phyloP scores from a whole-genome alignment of 768 basidiomycete genomes.

The Leccinum uliginosum region DNA sequence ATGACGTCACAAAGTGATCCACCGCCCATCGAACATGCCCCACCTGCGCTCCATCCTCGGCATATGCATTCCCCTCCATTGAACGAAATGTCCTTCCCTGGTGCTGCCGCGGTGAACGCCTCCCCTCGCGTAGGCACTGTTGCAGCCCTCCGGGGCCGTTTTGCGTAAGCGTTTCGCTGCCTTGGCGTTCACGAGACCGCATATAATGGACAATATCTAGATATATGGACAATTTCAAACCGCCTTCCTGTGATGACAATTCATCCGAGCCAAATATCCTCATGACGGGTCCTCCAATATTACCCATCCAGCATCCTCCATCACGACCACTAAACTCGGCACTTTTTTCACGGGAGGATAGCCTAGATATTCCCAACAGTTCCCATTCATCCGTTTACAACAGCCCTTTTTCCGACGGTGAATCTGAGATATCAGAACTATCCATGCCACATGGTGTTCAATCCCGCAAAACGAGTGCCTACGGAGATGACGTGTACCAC shows the following conservation, averaged over 20 bases:
- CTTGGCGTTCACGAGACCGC: neutral
- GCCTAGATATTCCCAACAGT: constrained; percentile 15
- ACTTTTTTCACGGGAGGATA: constrained; percentile 22
- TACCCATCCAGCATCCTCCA: constrained; percentile 19
- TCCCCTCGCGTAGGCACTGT: constrained; percentile 26
- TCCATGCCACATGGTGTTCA: constrained; percentile 7
- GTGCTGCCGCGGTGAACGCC: neutral
- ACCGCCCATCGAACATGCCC: constrained; percentile 6
- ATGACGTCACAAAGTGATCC: constrained; percentile 23
- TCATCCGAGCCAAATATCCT: constrained; percentile 24
- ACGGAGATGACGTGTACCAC: neutral
- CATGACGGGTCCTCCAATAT: constrained; percentile 17
- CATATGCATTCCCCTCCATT: constrained; percentile 4
- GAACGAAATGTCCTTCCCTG: constrained; percentile 1
- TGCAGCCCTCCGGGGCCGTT: constrained; percentile 37
- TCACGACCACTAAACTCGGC: constrained; percentile 10
- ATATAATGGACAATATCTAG: neutral
- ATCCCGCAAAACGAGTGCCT: constrained; percentile 1
- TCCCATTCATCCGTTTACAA: constrained; percentile 16
- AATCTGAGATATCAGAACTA: constrained; percentile 26
- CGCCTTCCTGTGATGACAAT: constrained; percentile 11
- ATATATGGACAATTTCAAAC: constrained; percentile 22
- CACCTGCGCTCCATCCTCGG: constrained; percentile 17
- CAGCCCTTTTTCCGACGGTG: constrained; percentile 31
- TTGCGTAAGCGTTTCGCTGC: constrained; percentile 14